Percentiles rank a stretch among this genome's conserved stretches.
These are phyloP conservation scores for Leucocoprinus birnbaumii DNA, from an alignment of 768 basidiomycete genomes.

Conservation along the genomic window DNA sequence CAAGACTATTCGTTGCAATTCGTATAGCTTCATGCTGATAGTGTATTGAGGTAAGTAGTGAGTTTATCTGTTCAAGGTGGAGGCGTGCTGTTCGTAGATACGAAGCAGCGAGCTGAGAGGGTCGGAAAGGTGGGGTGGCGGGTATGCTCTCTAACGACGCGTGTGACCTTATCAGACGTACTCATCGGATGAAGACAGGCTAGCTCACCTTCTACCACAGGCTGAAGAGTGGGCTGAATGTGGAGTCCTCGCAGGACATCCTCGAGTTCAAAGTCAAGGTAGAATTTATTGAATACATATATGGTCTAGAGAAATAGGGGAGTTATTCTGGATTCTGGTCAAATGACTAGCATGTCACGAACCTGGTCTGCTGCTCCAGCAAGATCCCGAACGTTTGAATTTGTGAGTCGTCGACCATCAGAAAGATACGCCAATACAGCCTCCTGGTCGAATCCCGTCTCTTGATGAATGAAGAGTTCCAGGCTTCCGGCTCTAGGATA, in stretches of 20 bases:
- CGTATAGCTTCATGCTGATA: conserved; percentile 68
- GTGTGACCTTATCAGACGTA: conserved; percentile 5
- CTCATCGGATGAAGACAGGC: background rate
- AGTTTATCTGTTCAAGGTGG: conserved; percentile 62
- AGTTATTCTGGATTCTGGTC: background rate
- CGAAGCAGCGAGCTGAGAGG: conserved; percentile 62
- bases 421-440: conserved; percentile 75
- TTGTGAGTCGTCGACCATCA: conserved; percentile 72
- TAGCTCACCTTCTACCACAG: conserved; percentile 65
- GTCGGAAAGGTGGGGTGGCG: conserved; percentile 71
- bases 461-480: conserved; percentile 69
- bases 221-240: conserved; percentile 59
- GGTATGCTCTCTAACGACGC: conserved; percentile 47
- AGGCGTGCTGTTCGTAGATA: conserved; percentile 61
- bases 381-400: conserved; percentile 71
- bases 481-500: conserved; percentile 55
- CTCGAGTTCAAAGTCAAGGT: conserved; percentile 67
- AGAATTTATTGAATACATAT: conserved; percentile 82
- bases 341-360: conserved; percentile 15
- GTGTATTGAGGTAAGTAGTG: conserved; percentile 48
- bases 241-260: conserved; percentile 64
- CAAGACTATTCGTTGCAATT: conserved; percentile 71
- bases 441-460: conserved; percentile 69
- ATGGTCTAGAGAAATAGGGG: conserved; percentile 47
- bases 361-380: conserved; percentile 78